Conservation (phyloP, 1,284 basidiomycete species). For the Apiotrichum brassicae region DNA sequence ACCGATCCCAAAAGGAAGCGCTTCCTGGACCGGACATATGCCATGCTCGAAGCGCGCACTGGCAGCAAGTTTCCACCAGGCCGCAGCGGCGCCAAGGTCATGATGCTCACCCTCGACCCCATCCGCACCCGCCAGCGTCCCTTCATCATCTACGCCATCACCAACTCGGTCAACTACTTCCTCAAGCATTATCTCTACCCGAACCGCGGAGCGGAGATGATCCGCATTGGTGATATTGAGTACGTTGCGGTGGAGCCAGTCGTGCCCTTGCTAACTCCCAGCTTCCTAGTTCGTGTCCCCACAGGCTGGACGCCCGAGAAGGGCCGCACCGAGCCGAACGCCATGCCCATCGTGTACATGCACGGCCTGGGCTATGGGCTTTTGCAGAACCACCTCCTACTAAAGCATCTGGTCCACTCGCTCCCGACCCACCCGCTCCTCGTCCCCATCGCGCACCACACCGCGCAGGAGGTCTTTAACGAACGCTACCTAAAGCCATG, state of each 20-base stretch:
- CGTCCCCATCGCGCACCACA: slow-evolving; percentile 72
- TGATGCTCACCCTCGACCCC: slow-evolving; percentile 72
- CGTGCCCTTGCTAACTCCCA: slow-evolving; percentile 30
- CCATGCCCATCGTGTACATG: slow-evolving; percentile 70
- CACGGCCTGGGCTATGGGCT: slow-evolving; percentile 66
- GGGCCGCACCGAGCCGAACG: slow-evolving; percentile 35
- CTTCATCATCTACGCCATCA: slow-evolving; percentile 60
- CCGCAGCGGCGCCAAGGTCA: slow-evolving; percentile 55
- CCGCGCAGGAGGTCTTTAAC: slow-evolving; percentile 77
- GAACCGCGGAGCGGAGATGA: slow-evolving; percentile 28
- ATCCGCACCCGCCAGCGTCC: slow-evolving; percentile 60
- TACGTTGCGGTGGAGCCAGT: slow-evolving; percentile 24
- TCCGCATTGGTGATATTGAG: slow-evolving; percentile 48
- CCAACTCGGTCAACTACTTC: slow-evolving; percentile 53
- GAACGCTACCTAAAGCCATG: slow-evolving; percentile 64
- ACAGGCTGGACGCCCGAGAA: slow-evolving; percentile 55
- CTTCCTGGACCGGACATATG: slow-evolving; percentile 57
- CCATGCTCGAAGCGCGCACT: slow-evolving; percentile 64
- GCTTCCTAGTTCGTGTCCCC: slow-evolving; percentile 70
- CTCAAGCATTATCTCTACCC: slow-evolving; percentile 31
- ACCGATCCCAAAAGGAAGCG: slow-evolving; percentile 51
- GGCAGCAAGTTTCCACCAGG: slow-evolving; percentile 63
- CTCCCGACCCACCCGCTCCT: slow-evolving; percentile 68
- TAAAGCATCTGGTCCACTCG: slow-evolving; percentile 42
- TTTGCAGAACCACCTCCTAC: slow-evolving; percentile 47